Evolutionary conservation across 2,329 filamentous ascomycete species (phyloP).

Genomic region (Penicillium verrucosum): DNA sequence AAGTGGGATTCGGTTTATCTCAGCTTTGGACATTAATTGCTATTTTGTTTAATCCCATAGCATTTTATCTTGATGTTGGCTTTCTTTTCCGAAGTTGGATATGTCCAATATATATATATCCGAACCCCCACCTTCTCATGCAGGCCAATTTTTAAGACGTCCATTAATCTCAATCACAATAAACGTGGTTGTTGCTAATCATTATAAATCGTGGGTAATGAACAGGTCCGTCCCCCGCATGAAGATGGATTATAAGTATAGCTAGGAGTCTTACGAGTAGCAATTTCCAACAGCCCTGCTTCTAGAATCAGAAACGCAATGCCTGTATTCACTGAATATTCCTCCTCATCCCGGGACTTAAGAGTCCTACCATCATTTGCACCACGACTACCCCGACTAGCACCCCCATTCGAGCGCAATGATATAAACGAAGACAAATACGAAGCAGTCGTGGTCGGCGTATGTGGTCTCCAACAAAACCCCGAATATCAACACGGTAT

Average conservation of each 20-base stretch:
- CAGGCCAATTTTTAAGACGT: neutral
- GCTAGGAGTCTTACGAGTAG: neutral
- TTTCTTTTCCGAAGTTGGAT: neutral
- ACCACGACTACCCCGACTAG: slow-evolving; percentile 35
- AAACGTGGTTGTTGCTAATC: neutral
- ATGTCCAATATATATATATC: neutral
- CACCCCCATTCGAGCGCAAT: slow-evolving; percentile 18
- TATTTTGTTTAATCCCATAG: neutral
- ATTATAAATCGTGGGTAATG: neutral
- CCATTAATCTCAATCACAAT: neutral
- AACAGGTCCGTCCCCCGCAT: neutral
- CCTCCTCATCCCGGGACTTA: slow-evolving; percentile 35
- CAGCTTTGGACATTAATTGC: neutral
- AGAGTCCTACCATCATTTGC: slow-evolving; percentile 38
- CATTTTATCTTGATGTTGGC: neutral
- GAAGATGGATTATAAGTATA: neutral
- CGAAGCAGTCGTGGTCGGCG: slow-evolving; percentile 42
- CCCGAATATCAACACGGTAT: neutral
- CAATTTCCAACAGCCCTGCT: neutral
- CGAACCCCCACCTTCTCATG: neutral
- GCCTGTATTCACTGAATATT: slow-evolving; percentile 38
- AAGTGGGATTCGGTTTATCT: neutral
- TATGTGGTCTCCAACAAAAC: neutral
- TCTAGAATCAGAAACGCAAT: slow-evolving; percentile 18
- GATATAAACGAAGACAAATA: slow-evolving; percentile 29